Conservation (phyloP, 2,329 filamentous ascomycete species). For the Bisporella sp. region DNA sequence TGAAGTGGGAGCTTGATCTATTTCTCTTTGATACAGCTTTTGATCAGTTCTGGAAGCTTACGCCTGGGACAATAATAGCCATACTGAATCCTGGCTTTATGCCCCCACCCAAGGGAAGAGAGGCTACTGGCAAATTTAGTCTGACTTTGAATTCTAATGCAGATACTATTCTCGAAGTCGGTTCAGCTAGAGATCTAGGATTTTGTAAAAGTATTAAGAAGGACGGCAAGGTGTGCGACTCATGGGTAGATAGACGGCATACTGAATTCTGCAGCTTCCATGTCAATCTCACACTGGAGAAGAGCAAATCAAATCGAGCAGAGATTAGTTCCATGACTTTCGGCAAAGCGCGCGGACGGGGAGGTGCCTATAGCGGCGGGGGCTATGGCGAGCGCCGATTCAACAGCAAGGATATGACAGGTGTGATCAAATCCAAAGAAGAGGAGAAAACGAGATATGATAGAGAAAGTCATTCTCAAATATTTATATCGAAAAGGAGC, state of each 20-base stretch:
- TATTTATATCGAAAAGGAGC: slow-evolving; percentile 44
- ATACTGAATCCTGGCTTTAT: slow-evolving; percentile 89
- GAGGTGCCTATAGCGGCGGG: slow-evolving; percentile 26
- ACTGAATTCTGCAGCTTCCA: slow-evolving; percentile 93
- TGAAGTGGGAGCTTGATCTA: slow-evolving; percentile 85
- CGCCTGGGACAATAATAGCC: slow-evolving; percentile 82
- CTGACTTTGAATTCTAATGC: slow-evolving; percentile 79
- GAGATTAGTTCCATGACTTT: slow-evolving; percentile 70
- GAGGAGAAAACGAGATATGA: slow-evolving; percentile 43
- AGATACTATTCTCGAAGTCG: slow-evolving; percentile 86
- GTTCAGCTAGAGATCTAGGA: slow-evolving; percentile 74
- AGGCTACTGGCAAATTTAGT: slow-evolving; percentile 77
- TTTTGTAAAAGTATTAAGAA: slow-evolving; percentile 82
- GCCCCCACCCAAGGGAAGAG: slow-evolving; percentile 69
- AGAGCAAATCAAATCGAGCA: slow-evolving; percentile 59
- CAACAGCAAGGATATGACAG: slow-evolving; percentile 17
- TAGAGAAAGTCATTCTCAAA: slow-evolving; percentile 48
- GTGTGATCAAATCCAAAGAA: slow-evolving; percentile 18
- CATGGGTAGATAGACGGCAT: slow-evolving; percentile 83
- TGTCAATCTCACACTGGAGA: slow-evolving; percentile 72
- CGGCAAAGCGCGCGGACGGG: slow-evolving; percentile 24
- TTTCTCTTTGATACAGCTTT: slow-evolving; percentile 91
- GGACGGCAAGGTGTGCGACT: slow-evolving; percentile 71
- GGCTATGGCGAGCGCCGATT: slow-evolving; percentile 24
- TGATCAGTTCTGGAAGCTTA: slow-evolving; percentile 89